Evolutionary conservation across 345 rosid genomes (phyloP), one percentile per base, ranked within the genome.

Genomic region (Alliaria petiolata): DNA sequence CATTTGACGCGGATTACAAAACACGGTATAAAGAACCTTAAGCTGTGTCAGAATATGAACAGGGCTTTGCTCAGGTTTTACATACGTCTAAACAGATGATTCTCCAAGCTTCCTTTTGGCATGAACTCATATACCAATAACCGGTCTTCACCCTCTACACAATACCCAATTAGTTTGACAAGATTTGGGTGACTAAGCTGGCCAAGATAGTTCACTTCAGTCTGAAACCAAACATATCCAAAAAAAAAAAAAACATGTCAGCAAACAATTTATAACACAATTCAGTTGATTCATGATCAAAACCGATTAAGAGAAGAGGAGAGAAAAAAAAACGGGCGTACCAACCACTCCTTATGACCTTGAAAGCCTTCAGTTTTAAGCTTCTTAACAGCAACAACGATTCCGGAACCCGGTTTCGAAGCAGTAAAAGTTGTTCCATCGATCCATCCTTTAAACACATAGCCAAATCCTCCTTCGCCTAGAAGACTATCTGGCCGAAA

Each of bases 321-420:
- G 45, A 14, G 40, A 58, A 15, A 36, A 6, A 38, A 8, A 74
- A 42, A 69, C 0, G 12, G n/a, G 40, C 83, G 77, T 36, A 95
- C 99, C 97, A 95, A 52, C 99, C 99, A 95, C 85, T 95, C 99
- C 72, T 95, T 91, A 81, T 95, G 99, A 50, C 99, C 99, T 75
- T 95, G 99, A 78, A 85, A 88, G 10, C 99, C 99, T 80, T 95
- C 97, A 54, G 93, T 87, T 75, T 89, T 95, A 46, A 95, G 95
- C 74, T 84, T 91, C 86, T 95, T 95, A 52, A 89, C 99, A 38
- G 99, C 99, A 40, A 95, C 90, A 51, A 95, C 99, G 77, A 91
- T 82, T 65, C 99, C 95, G 1, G 89, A 89, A 57, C 97, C 97
- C 19, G 99, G 93, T 76, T 57, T 89, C 1, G 92, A 79, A 76